Evolutionary conservation across 2,329 filamentous ascomycete species (phyloP), one percentile per base, ranked within the genome.

Genomic region (Alternaria triticina): DNA sequence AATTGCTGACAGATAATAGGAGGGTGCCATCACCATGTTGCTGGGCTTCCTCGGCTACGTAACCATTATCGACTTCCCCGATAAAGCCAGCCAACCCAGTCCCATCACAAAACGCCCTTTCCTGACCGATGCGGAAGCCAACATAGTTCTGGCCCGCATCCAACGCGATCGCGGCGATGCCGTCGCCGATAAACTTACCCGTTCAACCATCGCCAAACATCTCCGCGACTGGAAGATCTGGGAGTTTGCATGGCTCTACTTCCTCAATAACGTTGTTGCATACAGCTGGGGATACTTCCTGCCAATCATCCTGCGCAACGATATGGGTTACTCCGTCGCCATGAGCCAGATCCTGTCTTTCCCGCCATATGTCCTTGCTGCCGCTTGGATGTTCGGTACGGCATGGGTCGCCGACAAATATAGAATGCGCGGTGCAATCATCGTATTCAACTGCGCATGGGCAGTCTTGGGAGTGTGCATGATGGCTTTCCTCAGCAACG

Each of bases 361-460:
- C 85, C 70, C 74, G 83, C 62, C 82, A 85, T 74, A 85, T 82
- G 85, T 87, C 43, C 82, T 87, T 66, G 86, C 86, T 23, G 84
- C 83, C 4, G 85, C 85, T 5, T 87, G 69, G 83, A 85, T 45
- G 77, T 87, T 59, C 84, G 86, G 64, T 74, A 87, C 15, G 77
- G 87, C n/a, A 68, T 85, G 33, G 80, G 85, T 27, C 79, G 86
- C 30, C 84, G 70, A 72, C 27, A 61, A 50, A 40, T 64, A 65
- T 9, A 59, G 65, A 11, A 57, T 63, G 46, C 65, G 70, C 22
- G 66, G 65, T 15, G 36, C 61, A 0, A 66, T 85, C 36, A 76
- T 87, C 10, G 82, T 86, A 10, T 85, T 84, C 43, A 85, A 85
- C 52, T 87, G 85, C 70, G 83, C 83, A n/a, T 84, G 87, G 62